Conservation (phyloP, 306 rosid species). For the Dryas drummondii region DNA sequence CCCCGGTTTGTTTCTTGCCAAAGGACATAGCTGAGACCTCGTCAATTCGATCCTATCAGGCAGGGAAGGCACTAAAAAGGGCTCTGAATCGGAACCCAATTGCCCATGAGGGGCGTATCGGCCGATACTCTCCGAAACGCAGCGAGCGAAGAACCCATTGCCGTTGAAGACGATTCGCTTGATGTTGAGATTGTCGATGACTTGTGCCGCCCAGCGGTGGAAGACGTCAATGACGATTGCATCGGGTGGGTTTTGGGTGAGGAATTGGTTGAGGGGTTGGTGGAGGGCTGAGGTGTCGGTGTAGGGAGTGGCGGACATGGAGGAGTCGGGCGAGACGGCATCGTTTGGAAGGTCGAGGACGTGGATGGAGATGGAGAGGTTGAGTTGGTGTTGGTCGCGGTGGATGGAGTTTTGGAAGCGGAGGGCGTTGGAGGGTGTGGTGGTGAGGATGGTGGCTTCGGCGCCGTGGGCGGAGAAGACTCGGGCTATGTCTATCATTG, state of each 20-base stretch:
- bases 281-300: slow-evolving; percentile 10
- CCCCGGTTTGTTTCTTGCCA: not conserved
- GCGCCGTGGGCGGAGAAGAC: slow-evolving; percentile 35
- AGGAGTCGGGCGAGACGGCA: not conserved
- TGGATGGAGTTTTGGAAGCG: slow-evolving; percentile 29
- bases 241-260: slow-evolving; percentile 18
- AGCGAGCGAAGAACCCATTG: slow-evolving; percentile 21
- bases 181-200: slow-evolving; percentile 12
- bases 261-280: not conserved
- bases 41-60: slow-evolving; percentile 18
- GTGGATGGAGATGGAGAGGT: slow-evolving; percentile 12
- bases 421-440: slow-evolving; percentile 32
- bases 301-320: slow-evolving; percentile 17
- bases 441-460: slow-evolving; percentile 45
- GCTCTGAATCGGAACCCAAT: slow-evolving; percentile 17
- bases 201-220: slow-evolving; percentile 28
- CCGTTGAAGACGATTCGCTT: slow-evolving; percentile 14
- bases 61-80: slow-evolving; percentile 21
- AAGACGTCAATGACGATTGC: slow-evolving; percentile 23
- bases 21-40: not conserved
- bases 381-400: slow-evolving; percentile 19
- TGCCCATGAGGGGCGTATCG: slow-evolving; percentile 10
- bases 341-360: slow-evolving; percentile 9
- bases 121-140: not conserved
- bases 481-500: slow-evolving; percentile 42